phyloP scores from a whole-genome alignment of 371 early-diverging fungal genomes.

The Cladochytrium tenue region DNA sequence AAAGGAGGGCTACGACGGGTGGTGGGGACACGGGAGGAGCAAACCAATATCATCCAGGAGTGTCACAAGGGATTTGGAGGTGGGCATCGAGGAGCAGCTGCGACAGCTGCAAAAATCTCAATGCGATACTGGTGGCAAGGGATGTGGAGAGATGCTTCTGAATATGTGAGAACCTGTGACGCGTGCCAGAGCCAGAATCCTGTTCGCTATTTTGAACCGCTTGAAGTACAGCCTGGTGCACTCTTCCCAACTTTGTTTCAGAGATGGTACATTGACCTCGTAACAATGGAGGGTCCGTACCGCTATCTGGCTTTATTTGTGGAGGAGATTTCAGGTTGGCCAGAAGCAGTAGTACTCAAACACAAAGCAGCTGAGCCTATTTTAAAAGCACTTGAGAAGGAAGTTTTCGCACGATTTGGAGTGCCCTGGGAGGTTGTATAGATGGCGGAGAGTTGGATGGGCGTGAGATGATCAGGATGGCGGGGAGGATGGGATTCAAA shows the following conservation, averaged over 20 bases:
- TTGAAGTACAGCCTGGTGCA: background rate
- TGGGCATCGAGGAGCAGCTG: slow-evolving; percentile 18
- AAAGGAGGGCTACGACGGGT: slow-evolving; percentile 7
- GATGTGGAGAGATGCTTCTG: slow-evolving; percentile 6
- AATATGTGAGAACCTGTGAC: slow-evolving; percentile 5
- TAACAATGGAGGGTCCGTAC: slow-evolving; percentile 11
- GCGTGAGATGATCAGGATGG: background rate
- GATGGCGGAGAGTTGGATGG: slow-evolving; percentile 17
- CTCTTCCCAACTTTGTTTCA: slow-evolving; percentile 5
- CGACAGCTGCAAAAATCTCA: slow-evolving; percentile 8
- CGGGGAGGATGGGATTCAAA: slow-evolving; percentile 1
- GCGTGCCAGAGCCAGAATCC: slow-evolving; percentile 8
- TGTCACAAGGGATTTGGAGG: slow-evolving; percentile 15
- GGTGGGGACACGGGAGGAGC: slow-evolving; percentile 1
- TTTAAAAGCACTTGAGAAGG: background rate
- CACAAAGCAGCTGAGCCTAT: slow-evolving; percentile 3
- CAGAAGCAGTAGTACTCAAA: slow-evolving; percentile 1
- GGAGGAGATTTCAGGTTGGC: slow-evolving; percentile 16
- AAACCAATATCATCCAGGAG: slow-evolving; percentile 8
- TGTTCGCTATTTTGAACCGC: slow-evolving; percentile 4
- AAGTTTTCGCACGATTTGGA: slow-evolving; percentile 11
- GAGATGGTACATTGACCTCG: slow-evolving; percentile 11
- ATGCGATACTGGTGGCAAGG: slow-evolving; percentile 12
- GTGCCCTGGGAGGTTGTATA: slow-evolving; percentile 7
- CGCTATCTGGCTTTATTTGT: slow-evolving; percentile 7